Conservation (phyloP, 345 rosid species). For the Reutealis trisperma region DNA sequence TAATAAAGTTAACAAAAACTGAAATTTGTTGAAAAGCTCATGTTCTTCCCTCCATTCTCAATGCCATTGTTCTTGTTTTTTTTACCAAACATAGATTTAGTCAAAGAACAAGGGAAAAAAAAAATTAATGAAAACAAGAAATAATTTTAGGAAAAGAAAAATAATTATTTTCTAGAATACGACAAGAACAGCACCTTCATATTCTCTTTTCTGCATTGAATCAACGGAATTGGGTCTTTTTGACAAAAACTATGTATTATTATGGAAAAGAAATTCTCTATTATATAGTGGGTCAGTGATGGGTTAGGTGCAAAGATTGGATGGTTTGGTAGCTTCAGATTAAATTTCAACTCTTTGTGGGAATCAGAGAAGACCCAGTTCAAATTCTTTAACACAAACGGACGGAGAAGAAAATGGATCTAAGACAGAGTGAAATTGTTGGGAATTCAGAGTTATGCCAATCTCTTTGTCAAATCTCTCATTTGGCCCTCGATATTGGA, state of each 20-base stretch:
- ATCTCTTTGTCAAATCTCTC: slow-evolving; percentile 50
- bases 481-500: slow-evolving; percentile 89
- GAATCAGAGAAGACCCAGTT: background rate
- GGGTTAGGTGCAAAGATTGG: slow-evolving; percentile 2
- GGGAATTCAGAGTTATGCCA: slow-evolving; percentile 11
- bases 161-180: no score
- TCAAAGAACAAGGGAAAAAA: no score
- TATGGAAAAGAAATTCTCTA: background rate
- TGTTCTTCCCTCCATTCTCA: no score
- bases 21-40: no score
- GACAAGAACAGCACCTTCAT: background rate
- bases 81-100: no score
- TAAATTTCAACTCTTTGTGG: background rate
- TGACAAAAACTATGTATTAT: background rate
- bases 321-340: background rate
- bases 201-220: background rate
- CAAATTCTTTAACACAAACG: background rate
- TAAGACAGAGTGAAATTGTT: background rate
- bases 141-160: background rate
- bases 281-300: background rate
- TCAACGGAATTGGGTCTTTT: background rate
- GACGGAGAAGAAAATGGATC: slow-evolving; percentile 20
- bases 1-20: no score
- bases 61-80: no score
- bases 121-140: background rate